These are phyloP conservation scores for Monosporascus sp. DNA, from an alignment of 2,329 filamentous ascomycete genomes.

Conservation along the genomic window DNA sequence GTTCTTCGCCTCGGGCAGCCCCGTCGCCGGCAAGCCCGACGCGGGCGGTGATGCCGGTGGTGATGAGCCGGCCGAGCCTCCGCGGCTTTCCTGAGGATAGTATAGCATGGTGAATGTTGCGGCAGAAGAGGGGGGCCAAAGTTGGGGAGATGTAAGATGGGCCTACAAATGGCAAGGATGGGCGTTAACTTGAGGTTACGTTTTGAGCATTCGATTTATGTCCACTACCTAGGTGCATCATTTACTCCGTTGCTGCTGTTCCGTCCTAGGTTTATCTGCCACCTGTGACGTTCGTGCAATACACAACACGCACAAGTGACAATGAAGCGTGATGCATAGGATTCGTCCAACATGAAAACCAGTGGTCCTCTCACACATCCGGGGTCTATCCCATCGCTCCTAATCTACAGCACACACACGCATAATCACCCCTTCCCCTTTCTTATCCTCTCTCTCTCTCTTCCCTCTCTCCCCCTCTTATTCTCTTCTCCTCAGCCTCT, in stretches of 20 bases:
- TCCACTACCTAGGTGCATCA: slow-evolving; percentile 10
- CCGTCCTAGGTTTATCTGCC: no score
- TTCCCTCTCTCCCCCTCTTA: background rate
- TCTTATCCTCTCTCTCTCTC: background rate
- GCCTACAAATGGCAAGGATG: no score
- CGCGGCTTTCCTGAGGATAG: slow-evolving; percentile 10
- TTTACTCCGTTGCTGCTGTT: background rate
- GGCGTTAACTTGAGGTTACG: no score
- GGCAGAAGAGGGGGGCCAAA: background rate
- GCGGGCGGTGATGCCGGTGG: slow-evolving; percentile 9
- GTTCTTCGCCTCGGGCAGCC: slow-evolving; percentile 84
- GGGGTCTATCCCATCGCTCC: no score
- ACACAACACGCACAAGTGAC: no score
- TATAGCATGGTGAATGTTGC: background rate
- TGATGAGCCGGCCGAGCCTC: slow-evolving; percentile 6
- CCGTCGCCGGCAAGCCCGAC: slow-evolving; percentile 34
- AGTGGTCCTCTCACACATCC: no score
- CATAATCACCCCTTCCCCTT: background rate
- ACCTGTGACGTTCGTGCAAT: no score
- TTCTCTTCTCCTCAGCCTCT: slow-evolving; percentile 8
- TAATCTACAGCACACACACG: no score
- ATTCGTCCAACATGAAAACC: no score
- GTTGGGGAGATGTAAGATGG: background rate
- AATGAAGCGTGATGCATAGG: no score
- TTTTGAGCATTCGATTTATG: slow-evolving; percentile 1